phyloP scores from a whole-genome alignment of 148 eudicot genomes.

The Vaccinium vitisidaea region DNA sequence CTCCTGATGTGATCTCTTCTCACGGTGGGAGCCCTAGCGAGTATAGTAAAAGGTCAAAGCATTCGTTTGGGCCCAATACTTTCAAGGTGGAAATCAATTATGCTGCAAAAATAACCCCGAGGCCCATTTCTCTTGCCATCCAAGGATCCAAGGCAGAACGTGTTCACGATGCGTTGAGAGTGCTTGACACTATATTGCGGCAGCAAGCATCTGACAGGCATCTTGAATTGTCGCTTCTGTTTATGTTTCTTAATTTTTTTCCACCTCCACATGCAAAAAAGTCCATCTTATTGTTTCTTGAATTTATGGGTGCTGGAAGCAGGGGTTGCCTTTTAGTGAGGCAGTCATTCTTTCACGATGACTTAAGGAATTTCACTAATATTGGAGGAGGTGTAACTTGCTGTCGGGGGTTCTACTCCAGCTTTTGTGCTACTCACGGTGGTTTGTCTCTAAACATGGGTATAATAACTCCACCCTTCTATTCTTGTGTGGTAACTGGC shows the following conservation, averaged over 20 bases:
- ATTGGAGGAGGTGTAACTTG: conserved; percentile 71
- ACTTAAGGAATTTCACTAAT: conserved; percentile 55
- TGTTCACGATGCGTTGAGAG: conserved; percentile 56
- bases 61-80: conserved; percentile 40
- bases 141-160: conserved; percentile 43
- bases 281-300: background rate
- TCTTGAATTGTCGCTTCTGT: background rate
- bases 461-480: conserved; percentile 6
- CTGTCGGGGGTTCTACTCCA: conserved; percentile 72
- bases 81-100: conserved; percentile 65
- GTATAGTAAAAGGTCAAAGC: conserved; percentile 55
- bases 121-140: conserved; percentile 33
- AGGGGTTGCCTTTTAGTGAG: conserved; percentile 81
- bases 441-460: conserved; percentile 35
- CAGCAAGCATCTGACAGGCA: conserved; percentile 65
- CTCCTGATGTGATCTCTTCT: conserved; percentile 6
- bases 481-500: too few relatives aligned
- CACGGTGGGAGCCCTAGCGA: conserved; percentile 30
- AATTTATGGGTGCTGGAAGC: conserved; percentile 21
- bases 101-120: conserved; percentile 49
- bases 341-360: conserved; percentile 78
- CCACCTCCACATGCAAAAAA: too few relatives aligned
- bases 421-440: conserved; percentile 65
- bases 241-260: conserved; percentile 4
- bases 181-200: conserved; percentile 60